A percentile compares a stretch with the other conserved stretches of the same genome.
phyloP scores from a whole-genome alignment of 305 asterid species.

The Plantago rigida region DNA sequence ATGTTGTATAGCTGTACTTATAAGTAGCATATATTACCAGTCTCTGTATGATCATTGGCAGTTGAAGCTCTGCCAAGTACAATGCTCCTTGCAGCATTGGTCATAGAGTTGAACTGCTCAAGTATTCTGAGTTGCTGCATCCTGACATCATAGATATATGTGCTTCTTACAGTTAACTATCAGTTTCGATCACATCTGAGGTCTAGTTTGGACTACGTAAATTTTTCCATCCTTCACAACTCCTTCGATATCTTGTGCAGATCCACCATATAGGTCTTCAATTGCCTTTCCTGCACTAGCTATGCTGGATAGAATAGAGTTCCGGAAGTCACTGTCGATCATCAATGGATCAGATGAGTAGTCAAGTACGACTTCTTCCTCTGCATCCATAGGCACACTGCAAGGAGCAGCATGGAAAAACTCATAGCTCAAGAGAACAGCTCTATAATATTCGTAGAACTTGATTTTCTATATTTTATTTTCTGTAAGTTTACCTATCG shows the following conservation, averaged over 20 bases:
- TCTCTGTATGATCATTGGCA: background rate
- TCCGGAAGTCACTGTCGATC: constrained; percentile 54
- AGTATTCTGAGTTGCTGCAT: background rate
- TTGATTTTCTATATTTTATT: constrained; percentile 5
- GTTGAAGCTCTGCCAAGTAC: background rate
- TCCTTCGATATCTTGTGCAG: constrained; percentile 95
- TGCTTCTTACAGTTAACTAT: background rate
- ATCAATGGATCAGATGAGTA: constrained; percentile 73
- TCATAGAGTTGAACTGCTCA: background rate
- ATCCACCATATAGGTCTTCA: constrained; percentile 81
- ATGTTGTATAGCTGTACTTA: background rate
- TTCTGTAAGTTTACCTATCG: constrained; percentile 52
- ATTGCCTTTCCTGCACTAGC: constrained; percentile 78
- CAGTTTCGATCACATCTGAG: constrained; percentile 57
- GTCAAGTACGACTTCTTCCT: constrained; percentile 67
- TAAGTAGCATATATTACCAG: background rate
- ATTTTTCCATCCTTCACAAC: constrained; percentile 83
- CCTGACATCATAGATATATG: background rate
- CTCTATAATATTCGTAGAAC: background rate
- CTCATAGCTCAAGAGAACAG: background rate
- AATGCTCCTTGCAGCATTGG: background rate
- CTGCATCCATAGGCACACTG: constrained; percentile 98
- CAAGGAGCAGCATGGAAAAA: constrained; percentile 16
- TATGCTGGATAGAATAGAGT: constrained; percentile 56
- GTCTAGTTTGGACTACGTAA: constrained; percentile 95